These are phyloP conservation scores for Ajuga chamaepitys DNA, from an alignment of 257 asterid genomes.

Conservation along the genomic window DNA sequence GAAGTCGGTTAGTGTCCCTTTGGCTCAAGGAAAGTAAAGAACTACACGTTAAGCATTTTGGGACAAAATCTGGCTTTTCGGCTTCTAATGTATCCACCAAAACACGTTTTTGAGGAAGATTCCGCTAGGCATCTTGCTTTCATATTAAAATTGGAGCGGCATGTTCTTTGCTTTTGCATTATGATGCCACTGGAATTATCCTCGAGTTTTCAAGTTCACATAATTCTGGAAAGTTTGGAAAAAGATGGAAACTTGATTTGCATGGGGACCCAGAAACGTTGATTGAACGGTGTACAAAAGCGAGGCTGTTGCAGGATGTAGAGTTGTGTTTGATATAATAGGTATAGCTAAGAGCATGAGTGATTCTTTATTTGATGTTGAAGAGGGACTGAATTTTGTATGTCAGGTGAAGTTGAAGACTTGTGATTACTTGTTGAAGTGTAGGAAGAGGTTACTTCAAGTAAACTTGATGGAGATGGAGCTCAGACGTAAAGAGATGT, in stretches of 20 bases:
- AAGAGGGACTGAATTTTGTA: slow-evolving; percentile 32
- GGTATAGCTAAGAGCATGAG: slow-evolving; percentile 40
- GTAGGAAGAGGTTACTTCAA: slow-evolving; percentile 48
- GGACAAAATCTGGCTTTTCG: slow-evolving; percentile 11
- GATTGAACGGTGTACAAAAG: slow-evolving; percentile 32
- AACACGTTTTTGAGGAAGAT: slow-evolving; percentile 44
- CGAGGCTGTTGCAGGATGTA: slow-evolving; percentile 64
- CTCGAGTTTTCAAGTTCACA: slow-evolving; percentile 21
- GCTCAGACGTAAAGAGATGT: slow-evolving; percentile 43
- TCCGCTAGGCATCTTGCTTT: slow-evolving; percentile 55
- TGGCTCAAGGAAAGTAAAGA: slow-evolving; percentile 61
- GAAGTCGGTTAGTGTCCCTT: slow-evolving; percentile 21
- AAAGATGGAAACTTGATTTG: slow-evolving; percentile 22
- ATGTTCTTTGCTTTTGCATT: slow-evolving; percentile 61
- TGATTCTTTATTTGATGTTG: slow-evolving; percentile 44
- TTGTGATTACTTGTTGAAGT: slow-evolving; percentile 42
- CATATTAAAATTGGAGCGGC: slow-evolving; percentile 27
- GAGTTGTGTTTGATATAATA: slow-evolving; percentile 47
- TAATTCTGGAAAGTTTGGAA: slow-evolving; percentile 25
- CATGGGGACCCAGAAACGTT: slow-evolving; percentile 17
- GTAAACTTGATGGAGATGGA: slow-evolving; percentile 23
- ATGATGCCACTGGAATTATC: slow-evolving; percentile 54
- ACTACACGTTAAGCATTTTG: slow-evolving; percentile 16
- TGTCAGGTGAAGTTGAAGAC: slow-evolving; percentile 42
- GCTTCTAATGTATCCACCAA: slow-evolving; percentile 23